Evolutionary conservation across 192 early-diverging fungal species (phyloP).

Genomic region (Gonapodya prolifera): DNA sequence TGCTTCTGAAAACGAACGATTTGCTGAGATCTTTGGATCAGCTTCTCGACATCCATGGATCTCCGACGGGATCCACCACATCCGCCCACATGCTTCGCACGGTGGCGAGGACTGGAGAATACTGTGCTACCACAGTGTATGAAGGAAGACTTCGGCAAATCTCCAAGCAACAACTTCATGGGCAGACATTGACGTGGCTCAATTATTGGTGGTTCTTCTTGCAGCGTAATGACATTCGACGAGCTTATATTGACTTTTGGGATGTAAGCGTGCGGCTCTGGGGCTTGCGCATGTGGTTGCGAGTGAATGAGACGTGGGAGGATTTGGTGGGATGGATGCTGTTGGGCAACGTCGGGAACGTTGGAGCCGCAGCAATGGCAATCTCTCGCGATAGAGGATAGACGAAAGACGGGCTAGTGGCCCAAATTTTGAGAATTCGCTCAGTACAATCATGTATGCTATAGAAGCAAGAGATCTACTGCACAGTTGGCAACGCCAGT

Average conservation of each 20-base stretch:
- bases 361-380: background rate
- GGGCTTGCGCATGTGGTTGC: background rate
- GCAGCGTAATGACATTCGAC: background rate
- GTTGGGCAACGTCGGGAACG: background rate
- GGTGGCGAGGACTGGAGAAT: background rate
- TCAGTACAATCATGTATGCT: background rate
- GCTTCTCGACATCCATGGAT: background rate
- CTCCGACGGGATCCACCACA: background rate
- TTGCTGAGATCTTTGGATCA: constrained; percentile 43
- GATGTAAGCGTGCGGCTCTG: background rate
- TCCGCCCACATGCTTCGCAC: background rate
- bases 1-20: constrained; percentile 89
- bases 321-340: background rate
- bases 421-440: background rate
- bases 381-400: background rate
- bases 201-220: background rate
- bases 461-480: background rate
- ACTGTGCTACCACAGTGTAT: background rate
- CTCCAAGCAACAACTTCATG: background rate
- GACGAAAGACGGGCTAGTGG: background rate
- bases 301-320: background rate
- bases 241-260: background rate
- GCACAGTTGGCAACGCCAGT: background rate
- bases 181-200: background rate
- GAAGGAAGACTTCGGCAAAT: background rate